These are phyloP conservation scores for Aspergillus leporis DNA, from an alignment of 495 filamentous ascomycete species.

Conservation along the genomic window DNA sequence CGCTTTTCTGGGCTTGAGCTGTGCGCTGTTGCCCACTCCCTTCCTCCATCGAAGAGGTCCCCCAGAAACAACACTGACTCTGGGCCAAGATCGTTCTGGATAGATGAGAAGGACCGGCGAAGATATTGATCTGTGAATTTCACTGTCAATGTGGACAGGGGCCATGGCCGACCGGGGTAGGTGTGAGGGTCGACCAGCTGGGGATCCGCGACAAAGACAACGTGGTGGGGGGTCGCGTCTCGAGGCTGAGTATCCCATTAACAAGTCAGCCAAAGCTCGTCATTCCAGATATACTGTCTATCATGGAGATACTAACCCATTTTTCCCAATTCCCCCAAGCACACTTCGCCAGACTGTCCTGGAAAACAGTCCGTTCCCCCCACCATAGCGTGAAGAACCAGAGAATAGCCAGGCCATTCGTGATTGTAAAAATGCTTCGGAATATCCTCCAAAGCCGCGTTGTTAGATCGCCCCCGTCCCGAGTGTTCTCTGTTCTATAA, in stretches of 20 bases:
- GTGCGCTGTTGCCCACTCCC: constrained; percentile 82
- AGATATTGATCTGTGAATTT: constrained; percentile 87
- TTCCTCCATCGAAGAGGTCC: constrained; percentile 93
- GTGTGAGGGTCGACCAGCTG: constrained; percentile 97
- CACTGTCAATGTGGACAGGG: constrained; percentile 75
- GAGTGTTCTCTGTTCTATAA: constrained; percentile 8
- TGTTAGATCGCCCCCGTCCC: constrained; percentile 15
- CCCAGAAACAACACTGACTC: constrained; percentile 88
- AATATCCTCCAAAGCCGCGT: constrained; percentile 14
- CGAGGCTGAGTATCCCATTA: constrained; percentile 54
- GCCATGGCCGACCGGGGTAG: constrained; percentile 92
- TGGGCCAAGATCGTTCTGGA: constrained; percentile 70
- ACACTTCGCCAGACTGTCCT: constrained; percentile 66
- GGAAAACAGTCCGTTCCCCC: constrained; percentile 82
- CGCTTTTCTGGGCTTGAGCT: constrained; percentile 66
- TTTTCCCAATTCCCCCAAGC: constrained; percentile 85
- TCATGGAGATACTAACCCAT: constrained; percentile 65
- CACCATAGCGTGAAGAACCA: constrained; percentile 84
- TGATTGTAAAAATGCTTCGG: constrained; percentile 52
- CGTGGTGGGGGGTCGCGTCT: constrained; percentile 76
- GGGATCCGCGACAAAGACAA: constrained; percentile 92
- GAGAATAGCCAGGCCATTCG: constrained; percentile 63
- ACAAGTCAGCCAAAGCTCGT: constrained; percentile 12
- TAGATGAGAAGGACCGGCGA: constrained; percentile 69
- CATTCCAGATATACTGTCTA: not conserved